These are phyloP conservation scores for Ustilago trichophora DNA, from an alignment of 1,284 basidiomycete genomes.

Conservation along the genomic window DNA sequence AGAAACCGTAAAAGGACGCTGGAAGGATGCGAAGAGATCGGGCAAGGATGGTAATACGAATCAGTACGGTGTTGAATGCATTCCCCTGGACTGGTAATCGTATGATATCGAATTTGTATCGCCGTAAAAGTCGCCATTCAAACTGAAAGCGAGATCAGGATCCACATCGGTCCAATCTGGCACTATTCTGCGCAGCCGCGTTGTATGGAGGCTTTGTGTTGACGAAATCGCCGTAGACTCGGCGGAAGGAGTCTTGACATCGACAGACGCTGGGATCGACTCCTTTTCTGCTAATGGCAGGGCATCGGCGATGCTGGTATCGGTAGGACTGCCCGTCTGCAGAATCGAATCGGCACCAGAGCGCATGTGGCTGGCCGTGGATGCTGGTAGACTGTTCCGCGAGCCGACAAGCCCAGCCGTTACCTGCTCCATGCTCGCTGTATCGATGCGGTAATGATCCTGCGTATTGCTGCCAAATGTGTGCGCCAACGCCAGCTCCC, in stretches of 20 bases:
- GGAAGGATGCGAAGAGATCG: neutral
- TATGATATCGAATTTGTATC: constrained; percentile 39
- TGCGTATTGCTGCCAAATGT: constrained; percentile 32
- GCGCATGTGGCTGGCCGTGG: neutral
- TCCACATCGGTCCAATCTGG: constrained; percentile 49
- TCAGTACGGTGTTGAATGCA: constrained; percentile 41
- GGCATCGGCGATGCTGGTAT: neutral
- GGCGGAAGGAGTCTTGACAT: too few relatives aligned
- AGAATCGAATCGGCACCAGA: constrained; percentile 19
- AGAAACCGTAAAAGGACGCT: too few relatives aligned
- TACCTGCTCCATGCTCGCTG: constrained; percentile 18
- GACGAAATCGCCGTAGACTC: constrained; percentile 13
- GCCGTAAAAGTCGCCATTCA: constrained; percentile 39
- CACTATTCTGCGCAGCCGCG: constrained; percentile 20
- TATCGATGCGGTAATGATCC: constrained; percentile 26
- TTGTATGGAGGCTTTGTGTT: constrained; percentile 7
- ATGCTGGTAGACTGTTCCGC: constrained; percentile 3
- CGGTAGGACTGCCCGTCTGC: neutral
- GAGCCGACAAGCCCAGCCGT: constrained; percentile 25
- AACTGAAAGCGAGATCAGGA: constrained; percentile 40
- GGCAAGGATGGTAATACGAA: neutral
- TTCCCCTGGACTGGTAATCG: constrained; percentile 36
- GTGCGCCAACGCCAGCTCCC: constrained; percentile 41
- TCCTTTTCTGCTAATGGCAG: constrained; percentile 23
- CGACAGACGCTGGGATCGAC: neutral